Evolutionary conservation across 179 eudicot species (phyloP), one percentile per base, ranked within the genome.

Genomic region (Beta lomatogona): DNA sequence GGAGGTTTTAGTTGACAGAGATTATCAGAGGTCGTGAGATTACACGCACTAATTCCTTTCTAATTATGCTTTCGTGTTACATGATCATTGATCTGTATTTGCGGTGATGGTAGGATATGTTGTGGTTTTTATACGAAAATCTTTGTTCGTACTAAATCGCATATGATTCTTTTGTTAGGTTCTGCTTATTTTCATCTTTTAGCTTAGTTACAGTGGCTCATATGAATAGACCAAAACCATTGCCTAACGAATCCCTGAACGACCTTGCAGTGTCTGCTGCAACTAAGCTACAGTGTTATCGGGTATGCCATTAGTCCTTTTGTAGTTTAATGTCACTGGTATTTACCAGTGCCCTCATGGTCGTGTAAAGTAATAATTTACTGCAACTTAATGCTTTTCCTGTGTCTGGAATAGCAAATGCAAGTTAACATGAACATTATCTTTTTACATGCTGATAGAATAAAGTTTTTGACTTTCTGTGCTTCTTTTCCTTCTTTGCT

Each of bases 221-320:
- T n/a, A n/a, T n/a, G n/a, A n/a, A n/a, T n/a, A n/a, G n/a, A n/a
- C n/a, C n/a, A n/a, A n/a, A 96, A 86, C 97, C 85, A 81, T 89
- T 92, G 82, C 96, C 96, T 65, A 90, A 89, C 87, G 99, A 96
- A 89, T 89, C 66, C 45, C 80, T 94, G 68, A 88, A 96, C 25
- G 99, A 96, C 80, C 97, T 94, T 87, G 93, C 98, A 75, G 93
- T 92, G 73, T 96, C 94, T 77, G 88, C 91, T 0, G 94, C 99
- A 81, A 92, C 96, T 84, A 96, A 94, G 88, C 91, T 96, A 46
- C 99, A 96, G 82, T 89, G 97, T 82, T 92, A 88, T 78, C 86
- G 93, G 96, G 98, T 96, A 92, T 63, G 54, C 70, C 59, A 31
- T 55, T 69, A 82, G 55, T 76, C 54, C n/a, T 76, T 25, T 65